Conservation (phyloP, 2,329 filamentous ascomycete species). For the Phoma herbarum region DNA sequence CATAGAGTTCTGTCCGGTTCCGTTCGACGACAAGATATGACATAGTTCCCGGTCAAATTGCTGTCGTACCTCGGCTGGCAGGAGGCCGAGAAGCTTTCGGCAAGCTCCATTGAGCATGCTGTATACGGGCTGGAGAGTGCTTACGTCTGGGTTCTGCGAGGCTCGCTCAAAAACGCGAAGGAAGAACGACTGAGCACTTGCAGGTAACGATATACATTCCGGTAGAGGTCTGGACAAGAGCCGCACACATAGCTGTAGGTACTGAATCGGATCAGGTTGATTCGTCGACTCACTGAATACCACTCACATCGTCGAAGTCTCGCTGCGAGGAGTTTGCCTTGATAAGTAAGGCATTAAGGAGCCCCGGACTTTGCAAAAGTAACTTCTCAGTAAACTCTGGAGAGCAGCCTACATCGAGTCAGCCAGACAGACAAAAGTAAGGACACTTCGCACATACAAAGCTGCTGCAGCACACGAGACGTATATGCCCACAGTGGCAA, state of each 20-base stretch:
- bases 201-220: conserved; percentile 40
- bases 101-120: conserved; percentile 51
- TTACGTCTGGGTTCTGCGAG: conserved; percentile 31
- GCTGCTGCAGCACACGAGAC: conserved; percentile 58
- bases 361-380: conserved; percentile 39
- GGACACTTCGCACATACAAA: conserved; percentile 52
- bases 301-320: conserved; percentile 44
- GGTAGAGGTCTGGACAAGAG: conserved; percentile 47
- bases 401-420: conserved; percentile 34
- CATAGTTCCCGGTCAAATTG: conserved; percentile 42
- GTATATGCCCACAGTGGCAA: conserved; percentile 62
- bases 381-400: conserved; percentile 44
- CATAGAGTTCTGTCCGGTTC: conserved; percentile 37
- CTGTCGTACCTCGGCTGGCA: conserved; percentile 33
- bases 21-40: conserved; percentile 38
- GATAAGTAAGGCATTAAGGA: conserved; percentile 46
- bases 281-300: no score
- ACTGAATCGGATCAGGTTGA: conserved; percentile 24
- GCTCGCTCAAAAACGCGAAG: conserved; percentile 44
- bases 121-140: conserved; percentile 41
- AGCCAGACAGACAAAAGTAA: conserved; percentile 13
- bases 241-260: conserved; percentile 41
- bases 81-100: conserved; percentile 35
- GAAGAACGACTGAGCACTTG: conserved; percentile 47
- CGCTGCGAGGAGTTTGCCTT: conserved; percentile 44